A percentile compares a stretch with the other conserved stretches of the same genome.
phyloP scores from a whole-genome alignment of 495 filamentous ascomycete genomes.

The Pseudoneurospora amorphoporcata region DNA sequence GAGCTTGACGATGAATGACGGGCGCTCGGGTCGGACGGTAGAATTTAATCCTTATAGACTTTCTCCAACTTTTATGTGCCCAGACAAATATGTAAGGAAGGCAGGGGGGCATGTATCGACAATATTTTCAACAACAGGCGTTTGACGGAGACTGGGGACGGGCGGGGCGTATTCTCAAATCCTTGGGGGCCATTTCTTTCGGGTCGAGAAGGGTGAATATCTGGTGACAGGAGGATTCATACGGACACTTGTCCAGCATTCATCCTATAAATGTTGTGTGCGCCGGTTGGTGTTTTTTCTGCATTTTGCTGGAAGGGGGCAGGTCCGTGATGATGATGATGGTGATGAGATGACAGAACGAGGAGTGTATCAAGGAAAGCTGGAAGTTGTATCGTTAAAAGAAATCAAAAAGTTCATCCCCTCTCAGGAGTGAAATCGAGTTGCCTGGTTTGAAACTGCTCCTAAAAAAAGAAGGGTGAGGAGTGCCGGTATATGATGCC shows the following conservation, averaged over 20 bases:
- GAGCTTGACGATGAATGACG: neutral
- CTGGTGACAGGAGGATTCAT: neutral
- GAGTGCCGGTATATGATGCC: neutral
- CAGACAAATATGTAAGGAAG: neutral
- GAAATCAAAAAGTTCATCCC: neutral
- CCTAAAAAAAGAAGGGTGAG: neutral
- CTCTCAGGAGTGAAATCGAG: neutral
- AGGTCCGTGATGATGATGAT: neutral
- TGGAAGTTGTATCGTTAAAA: neutral
- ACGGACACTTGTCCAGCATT: neutral
- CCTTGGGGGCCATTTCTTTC: neutral
- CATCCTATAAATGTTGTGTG: neutral
- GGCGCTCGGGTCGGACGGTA: neutral
- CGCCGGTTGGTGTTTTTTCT: neutral
- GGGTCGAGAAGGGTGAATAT: neutral
- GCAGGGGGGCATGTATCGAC: slow-evolving; percentile 1
- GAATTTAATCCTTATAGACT: slow-evolving; percentile 11
- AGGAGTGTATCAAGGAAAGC: neutral
- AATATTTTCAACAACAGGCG: slow-evolving; percentile 12
- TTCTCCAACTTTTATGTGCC: neutral
- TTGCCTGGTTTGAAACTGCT: neutral
- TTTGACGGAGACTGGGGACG: slow-evolving; percentile 12
- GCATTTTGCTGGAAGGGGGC: neutral
- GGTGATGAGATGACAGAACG: neutral
- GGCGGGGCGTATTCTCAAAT: neutral